Conservation (phyloP, 192 early-diverging fungal genomes). For the Rhizophagus prolifer region DNA sequence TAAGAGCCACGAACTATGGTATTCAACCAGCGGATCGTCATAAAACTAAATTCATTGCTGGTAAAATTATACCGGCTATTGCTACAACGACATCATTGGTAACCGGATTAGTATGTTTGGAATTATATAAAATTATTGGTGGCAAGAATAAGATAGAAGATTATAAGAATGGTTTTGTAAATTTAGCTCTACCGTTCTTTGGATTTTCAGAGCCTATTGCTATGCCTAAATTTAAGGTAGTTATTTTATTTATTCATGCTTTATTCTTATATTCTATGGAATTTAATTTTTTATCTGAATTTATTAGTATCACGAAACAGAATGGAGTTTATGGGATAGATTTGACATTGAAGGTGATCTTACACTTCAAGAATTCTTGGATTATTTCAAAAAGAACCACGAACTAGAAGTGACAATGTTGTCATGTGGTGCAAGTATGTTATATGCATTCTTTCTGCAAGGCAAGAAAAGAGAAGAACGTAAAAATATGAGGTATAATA, state of each 20-base stretch:
- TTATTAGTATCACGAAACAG: slow-evolving; percentile 68
- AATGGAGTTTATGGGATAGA: slow-evolving; percentile 95
- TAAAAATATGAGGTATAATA: slow-evolving; percentile 59
- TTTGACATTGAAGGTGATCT: slow-evolving; percentile 83
- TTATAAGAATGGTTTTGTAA: slow-evolving; percentile 99
- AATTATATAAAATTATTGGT: slow-evolving; percentile 87
- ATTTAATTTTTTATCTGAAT: background rate
- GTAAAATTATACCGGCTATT: slow-evolving; percentile 26
- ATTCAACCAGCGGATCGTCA: slow-evolving; percentile 52
- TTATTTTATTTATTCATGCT: background rate
- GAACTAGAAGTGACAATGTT: slow-evolving; percentile 92
- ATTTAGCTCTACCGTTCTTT: slow-evolving; percentile 98
- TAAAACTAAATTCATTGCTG: slow-evolving; percentile 87
- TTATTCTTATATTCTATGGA: background rate
- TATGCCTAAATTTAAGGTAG: slow-evolving; percentile 45
- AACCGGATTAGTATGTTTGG: slow-evolving; percentile 95
- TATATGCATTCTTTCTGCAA: slow-evolving; percentile 62
- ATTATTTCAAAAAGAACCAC: slow-evolving; percentile 78
- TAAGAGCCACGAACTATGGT: slow-evolving; percentile 84
- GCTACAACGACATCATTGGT: slow-evolving; percentile 83
- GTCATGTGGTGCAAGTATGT: slow-evolving; percentile 70
- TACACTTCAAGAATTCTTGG: slow-evolving; percentile 87
- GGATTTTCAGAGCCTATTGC: slow-evolving; percentile 98
- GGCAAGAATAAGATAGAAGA: slow-evolving; percentile 68
- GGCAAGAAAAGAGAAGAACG: slow-evolving; percentile 83